Evolutionary conservation across 768 basidiomycete species (phyloP), one percentile per base, ranked within the genome.

Genomic region (Amyloporia xantha): DNA sequence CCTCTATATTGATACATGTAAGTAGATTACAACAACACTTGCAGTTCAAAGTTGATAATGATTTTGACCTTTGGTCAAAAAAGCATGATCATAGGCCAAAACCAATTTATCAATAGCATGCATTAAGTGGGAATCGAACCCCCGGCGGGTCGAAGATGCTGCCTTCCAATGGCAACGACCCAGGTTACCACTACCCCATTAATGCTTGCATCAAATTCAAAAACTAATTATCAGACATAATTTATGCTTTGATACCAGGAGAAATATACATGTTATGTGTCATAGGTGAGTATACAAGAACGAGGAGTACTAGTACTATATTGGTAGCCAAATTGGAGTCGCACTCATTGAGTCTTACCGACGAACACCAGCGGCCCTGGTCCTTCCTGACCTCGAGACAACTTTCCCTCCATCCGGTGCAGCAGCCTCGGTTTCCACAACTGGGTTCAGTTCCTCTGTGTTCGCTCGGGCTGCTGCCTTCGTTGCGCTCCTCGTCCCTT

Each of bases 71-170:
- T 33, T 33, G 7, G 30, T 33, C 15, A 33, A 33, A 7, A 33
- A 7, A 7, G 30, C 30, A 15, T 7, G 9, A 15, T 33, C 9
- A 33, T 33, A 33, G 7, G 30, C 9, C 7, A 15, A 33, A 7
- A 33, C 30, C 15, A 15, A 33, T 33, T 33, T 33, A 33, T 15
- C 9, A 33, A 33, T 33, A 33, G 30, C 30, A 33, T 33, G 82
- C 82, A 84, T 83, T 82, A 84, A 84, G 81, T 53, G 83, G 82
- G 83, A 84, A 85, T 85, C 81, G 82, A 85, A 85, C 83, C 81
- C 82, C 81, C 83, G 83, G 83, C 83, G 83, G 83, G 81, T 84
- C 83, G 82, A 65, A n/a, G 20, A 13, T 20, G 19, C 10, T 15
- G n/a, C n/a, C n/a, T n/a, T n/a, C n/a, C n/a, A n/a, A 41, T 57